A percentile compares a stretch with the other conserved stretches of the same genome.
phyloP scores from a whole-genome alignment of 352 stramenopile species.

The Pythium phragmiticola region DNA sequence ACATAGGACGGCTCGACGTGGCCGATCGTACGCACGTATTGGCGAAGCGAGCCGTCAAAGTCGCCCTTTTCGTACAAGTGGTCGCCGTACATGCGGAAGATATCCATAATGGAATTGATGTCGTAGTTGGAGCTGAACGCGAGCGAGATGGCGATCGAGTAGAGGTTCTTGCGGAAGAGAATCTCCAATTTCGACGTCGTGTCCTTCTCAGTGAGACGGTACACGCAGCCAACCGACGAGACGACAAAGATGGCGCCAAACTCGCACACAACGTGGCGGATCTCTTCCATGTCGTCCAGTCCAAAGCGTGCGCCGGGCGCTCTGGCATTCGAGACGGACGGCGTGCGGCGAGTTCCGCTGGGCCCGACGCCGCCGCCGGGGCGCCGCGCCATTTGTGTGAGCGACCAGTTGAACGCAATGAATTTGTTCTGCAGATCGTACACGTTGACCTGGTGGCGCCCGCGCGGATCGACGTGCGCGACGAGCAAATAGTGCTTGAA shows the following conservation, averaged over 20 bases:
- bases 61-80: slow-evolving; percentile 98
- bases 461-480: slow-evolving; percentile 76
- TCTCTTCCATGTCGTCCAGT: slow-evolving; percentile 85
- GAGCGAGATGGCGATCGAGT: slow-evolving; percentile 96
- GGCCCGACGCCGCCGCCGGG: not conserved
- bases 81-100: slow-evolving; percentile 97
- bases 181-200: slow-evolving; percentile 96
- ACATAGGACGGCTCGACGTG: slow-evolving; percentile 98
- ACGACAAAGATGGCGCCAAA: slow-evolving; percentile 88
- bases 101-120: slow-evolving; percentile 95
- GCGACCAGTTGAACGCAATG: slow-evolving; percentile 90
- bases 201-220: slow-evolving; percentile 93
- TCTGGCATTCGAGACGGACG: slow-evolving; percentile 25
- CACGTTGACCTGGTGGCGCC: slow-evolving; percentile 85
- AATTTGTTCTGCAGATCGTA: slow-evolving; percentile 94
- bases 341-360: slow-evolving; percentile 1
- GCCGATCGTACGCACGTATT: slow-evolving; percentile 97
- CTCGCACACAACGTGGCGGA: slow-evolving; percentile 82
- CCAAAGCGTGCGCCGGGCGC: slow-evolving; percentile 71
- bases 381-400: slow-evolving; percentile 38
- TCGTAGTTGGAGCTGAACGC: slow-evolving; percentile 95
- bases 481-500: slow-evolving; percentile 89
- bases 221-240: slow-evolving; percentile 85
- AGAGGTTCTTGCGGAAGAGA: slow-evolving; percentile 97
- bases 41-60: slow-evolving; percentile 94